Conservation (phyloP, 306 rosid species). For the Calophaca sinica region DNA sequence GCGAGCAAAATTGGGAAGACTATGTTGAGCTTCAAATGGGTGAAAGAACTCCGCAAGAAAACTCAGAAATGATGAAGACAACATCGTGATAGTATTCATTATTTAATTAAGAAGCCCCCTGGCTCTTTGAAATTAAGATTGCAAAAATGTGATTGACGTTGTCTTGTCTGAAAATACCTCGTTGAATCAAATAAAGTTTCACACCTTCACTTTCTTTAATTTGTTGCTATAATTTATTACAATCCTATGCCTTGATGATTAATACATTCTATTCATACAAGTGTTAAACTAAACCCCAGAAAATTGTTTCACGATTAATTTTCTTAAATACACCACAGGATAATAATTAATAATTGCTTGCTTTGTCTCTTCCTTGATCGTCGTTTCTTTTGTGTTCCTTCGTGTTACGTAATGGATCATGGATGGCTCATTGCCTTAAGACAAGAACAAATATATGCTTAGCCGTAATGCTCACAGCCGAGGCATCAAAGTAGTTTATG, state of each 20-base stretch:
- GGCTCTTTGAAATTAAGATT: neutral
- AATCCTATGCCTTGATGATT: too few relatives aligned
- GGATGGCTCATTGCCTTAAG: neutral
- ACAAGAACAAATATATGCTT: neutral
- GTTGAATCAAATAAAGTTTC: neutral
- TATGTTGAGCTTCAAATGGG: slow-evolving; percentile 65
- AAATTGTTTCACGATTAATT: too few relatives aligned
- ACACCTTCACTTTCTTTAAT: neutral
- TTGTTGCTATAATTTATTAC: too few relatives aligned
- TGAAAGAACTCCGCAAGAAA: slow-evolving; percentile 63
- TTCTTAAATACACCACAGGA: too few relatives aligned
- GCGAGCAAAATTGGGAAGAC: slow-evolving; percentile 53
- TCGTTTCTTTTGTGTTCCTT: neutral
- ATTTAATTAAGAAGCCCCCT: neutral
- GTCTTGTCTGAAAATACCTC: neutral
- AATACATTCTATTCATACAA: too few relatives aligned
- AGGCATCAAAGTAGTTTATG: neutral
- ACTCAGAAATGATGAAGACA: slow-evolving; percentile 42
- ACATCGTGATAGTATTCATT: neutral
- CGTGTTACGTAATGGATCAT: neutral
- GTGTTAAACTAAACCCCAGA: too few relatives aligned
- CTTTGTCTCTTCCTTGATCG: neutral
- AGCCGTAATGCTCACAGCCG: neutral
- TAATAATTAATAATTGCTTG: too few relatives aligned
- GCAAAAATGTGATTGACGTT: neutral